Conservation (phyloP, 2,329 filamentous ascomycete genomes). For the Polytolypa hystricis region DNA sequence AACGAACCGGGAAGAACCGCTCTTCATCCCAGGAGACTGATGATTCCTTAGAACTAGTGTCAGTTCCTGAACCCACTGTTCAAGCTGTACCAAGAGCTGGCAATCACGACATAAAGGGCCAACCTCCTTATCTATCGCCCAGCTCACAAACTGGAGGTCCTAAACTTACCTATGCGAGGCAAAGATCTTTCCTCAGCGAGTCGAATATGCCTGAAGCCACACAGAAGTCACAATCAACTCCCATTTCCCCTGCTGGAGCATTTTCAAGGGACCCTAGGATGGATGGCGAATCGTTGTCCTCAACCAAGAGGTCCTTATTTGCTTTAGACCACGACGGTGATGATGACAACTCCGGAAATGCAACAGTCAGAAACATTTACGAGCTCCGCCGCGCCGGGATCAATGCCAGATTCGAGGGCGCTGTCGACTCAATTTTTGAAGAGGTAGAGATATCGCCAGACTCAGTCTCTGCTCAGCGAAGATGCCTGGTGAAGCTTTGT, state of each 20-base stretch:
- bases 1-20: too few species aligned
- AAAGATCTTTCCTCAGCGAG: constrained; percentile 50
- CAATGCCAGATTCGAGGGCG: constrained; percentile 45
- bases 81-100: not conserved
- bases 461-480: constrained; percentile 39
- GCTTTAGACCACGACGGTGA: constrained; percentile 34
- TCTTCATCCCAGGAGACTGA: constrained; percentile 1
- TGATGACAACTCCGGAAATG: constrained; percentile 27
- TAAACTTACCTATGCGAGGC: constrained; percentile 48
- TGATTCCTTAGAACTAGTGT: not conserved
- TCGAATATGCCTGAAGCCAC: constrained; percentile 17
- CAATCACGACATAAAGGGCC: not conserved
- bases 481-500: constrained; percentile 45
- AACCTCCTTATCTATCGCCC: constrained; percentile 9
- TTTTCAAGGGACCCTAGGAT: too few species aligned
- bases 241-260: constrained; percentile 2
- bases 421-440: constrained; percentile 46
- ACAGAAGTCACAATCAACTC: constrained; percentile 1
- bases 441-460: constrained; percentile 43
- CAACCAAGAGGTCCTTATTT: too few species aligned
- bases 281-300: too few species aligned
- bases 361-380: constrained; percentile 46
- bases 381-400: constrained; percentile 50
- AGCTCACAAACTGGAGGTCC: constrained; percentile 24
- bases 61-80: not conserved